Evolutionary conservation across 2,329 filamentous ascomycete genomes (phyloP).

Genomic region (Coniella lustricola): DNA sequence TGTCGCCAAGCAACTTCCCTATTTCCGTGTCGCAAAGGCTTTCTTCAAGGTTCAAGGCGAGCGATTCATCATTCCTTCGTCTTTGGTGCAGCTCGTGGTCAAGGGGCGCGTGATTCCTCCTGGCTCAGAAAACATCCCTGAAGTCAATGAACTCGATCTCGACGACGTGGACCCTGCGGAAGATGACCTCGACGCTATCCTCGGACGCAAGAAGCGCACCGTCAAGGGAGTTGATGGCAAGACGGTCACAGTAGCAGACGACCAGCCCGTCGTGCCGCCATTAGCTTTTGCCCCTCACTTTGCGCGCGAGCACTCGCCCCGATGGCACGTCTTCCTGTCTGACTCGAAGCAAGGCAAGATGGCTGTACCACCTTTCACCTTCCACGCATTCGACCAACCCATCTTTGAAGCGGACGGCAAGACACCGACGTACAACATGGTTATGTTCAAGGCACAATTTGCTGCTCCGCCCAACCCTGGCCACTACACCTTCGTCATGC

Average conservation of each 20-base stretch:
- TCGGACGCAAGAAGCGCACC: slow-evolving; percentile 66
- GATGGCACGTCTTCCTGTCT: slow-evolving; percentile 91
- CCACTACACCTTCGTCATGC: slow-evolving; percentile 90
- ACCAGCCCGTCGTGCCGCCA: slow-evolving; percentile 66
- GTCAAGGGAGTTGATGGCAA: slow-evolving; percentile 56
- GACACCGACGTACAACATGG: slow-evolving; percentile 81
- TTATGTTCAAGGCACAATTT: slow-evolving; percentile 96
- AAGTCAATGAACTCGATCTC: slow-evolving; percentile 70
- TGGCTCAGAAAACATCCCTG: slow-evolving; percentile 67
- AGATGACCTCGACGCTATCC: slow-evolving; percentile 79
- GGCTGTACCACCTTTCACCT: slow-evolving; percentile 93
- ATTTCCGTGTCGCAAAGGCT: slow-evolving; percentile 77
- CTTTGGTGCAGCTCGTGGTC: slow-evolving; percentile 86
- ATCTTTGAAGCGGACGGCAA: slow-evolving; percentile 73
- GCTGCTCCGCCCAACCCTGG: slow-evolving; percentile 87
- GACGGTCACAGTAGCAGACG: slow-evolving; percentile 43
- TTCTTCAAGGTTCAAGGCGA: slow-evolving; percentile 99
- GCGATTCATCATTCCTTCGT: slow-evolving; percentile 83
- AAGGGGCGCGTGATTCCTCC: slow-evolving; percentile 93
- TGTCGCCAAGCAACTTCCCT: slow-evolving; percentile 78
- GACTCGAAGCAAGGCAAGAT: slow-evolving; percentile 94
- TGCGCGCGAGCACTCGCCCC: slow-evolving; percentile 78
- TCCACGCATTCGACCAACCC: slow-evolving; percentile 84
- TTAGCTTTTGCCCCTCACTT: slow-evolving; percentile 89
- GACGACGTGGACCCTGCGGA: slow-evolving; percentile 90